phyloP scores from a whole-genome alignment of 176 grass and related monocot genomes.

The Triticum monococcum region DNA sequence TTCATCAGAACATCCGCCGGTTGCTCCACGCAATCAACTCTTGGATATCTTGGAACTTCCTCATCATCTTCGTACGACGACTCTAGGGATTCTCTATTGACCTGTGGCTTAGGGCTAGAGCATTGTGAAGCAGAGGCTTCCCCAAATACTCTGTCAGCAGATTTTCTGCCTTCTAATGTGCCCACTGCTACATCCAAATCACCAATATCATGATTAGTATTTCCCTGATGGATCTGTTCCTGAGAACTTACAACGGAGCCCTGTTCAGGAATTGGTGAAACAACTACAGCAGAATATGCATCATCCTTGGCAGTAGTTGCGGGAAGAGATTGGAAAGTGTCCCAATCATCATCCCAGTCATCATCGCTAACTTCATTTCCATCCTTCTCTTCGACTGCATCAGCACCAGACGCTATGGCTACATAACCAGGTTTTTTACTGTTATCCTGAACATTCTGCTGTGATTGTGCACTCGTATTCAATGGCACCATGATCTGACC shows the following conservation, averaged over 20 bases:
- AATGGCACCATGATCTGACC: slow-evolving; percentile 37
- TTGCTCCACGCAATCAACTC: slow-evolving; percentile 35
- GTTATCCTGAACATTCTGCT: slow-evolving; percentile 38
- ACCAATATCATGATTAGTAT: slow-evolving; percentile 20
- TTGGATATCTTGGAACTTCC: slow-evolving; percentile 5
- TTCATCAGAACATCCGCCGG: slow-evolving; percentile 21
- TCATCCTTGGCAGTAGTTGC: slow-evolving; percentile 37
- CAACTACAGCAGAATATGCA: slow-evolving; percentile 31
- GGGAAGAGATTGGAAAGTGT: slow-evolving; percentile 87
- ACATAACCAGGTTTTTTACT: slow-evolving; percentile 31
- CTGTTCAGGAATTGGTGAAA: slow-evolving; percentile 24
- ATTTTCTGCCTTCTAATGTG: slow-evolving; percentile 11
- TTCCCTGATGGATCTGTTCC: slow-evolving; percentile 16
- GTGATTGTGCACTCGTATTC: slow-evolving; percentile 37
- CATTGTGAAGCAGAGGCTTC: slow-evolving; percentile 26
- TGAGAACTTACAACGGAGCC: slow-evolving; percentile 23
- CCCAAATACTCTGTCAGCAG: slow-evolving; percentile 19
- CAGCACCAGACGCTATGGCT: slow-evolving; percentile 22
- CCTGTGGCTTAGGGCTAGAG: slow-evolving; percentile 22
- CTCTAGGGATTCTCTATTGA: slow-evolving; percentile 16
- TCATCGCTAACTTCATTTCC: slow-evolving; percentile 51
- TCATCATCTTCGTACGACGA: slow-evolving; percentile 26
- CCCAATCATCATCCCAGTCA: slow-evolving; percentile 80
- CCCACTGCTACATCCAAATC: slow-evolving; percentile 2
- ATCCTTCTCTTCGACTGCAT: slow-evolving; percentile 37